These are phyloP conservation scores for Didymella glomerata DNA, from an alignment of 2,329 filamentous ascomycete genomes.

Conservation along the genomic window DNA sequence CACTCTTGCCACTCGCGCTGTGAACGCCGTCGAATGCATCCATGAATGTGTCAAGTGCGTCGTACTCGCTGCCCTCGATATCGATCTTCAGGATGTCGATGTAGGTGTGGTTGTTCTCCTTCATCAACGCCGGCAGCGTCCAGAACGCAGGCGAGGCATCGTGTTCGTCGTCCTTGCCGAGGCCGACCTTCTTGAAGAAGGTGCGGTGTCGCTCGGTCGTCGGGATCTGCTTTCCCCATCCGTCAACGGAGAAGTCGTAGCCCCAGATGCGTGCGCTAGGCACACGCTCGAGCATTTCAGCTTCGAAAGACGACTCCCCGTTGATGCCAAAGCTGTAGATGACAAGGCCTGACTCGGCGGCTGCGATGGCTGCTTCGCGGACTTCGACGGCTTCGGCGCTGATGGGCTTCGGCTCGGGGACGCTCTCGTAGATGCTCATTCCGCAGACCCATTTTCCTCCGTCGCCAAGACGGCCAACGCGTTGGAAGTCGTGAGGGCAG, in stretches of 20 bases:
- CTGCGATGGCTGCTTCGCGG: constrained; percentile 23
- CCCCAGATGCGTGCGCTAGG: constrained; percentile 46
- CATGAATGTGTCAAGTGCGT: constrained; percentile 44
- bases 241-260: constrained; percentile 45
- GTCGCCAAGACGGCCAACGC: constrained; percentile 44
- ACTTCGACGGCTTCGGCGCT: constrained; percentile 22
- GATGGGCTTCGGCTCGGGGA: constrained; percentile 30
- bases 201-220: constrained; percentile 31
- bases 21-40: constrained; percentile 36
- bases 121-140: constrained; percentile 42
- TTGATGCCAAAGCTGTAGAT: constrained; percentile 49
- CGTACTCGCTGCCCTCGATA: constrained; percentile 45
- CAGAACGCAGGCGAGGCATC: constrained; percentile 36
- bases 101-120: constrained; percentile 45
- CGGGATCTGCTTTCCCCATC: constrained; percentile 44
- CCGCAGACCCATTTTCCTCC: constrained; percentile 50
- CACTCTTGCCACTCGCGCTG: constrained; percentile 28
- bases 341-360: constrained; percentile 35
- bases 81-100: constrained; percentile 49
- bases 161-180: constrained; percentile 40
- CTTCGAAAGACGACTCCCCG: constrained; percentile 47
- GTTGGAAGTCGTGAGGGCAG: constrained; percentile 46
- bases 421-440: constrained; percentile 44
- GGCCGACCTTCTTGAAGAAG: constrained; percentile 43
- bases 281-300: constrained; percentile 45